Evolutionary conservation across 2,329 filamentous ascomycete genomes (phyloP).

Genomic region (Cytospora mali): DNA sequence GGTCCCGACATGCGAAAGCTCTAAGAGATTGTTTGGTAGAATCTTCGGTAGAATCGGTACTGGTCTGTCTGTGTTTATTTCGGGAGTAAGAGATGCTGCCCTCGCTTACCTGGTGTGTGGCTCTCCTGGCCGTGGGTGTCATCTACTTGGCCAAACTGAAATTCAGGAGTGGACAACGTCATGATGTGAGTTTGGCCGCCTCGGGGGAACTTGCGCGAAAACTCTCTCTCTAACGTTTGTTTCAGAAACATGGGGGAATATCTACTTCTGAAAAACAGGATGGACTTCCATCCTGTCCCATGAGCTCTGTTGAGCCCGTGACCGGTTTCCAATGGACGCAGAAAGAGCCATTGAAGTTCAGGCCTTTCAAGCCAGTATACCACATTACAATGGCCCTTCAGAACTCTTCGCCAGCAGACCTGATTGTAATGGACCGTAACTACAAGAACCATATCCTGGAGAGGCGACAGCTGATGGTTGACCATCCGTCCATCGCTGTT

Average conservation of each 20-base stretch:
- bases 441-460: conserved; percentile 49
- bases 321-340: conserved; percentile 44
- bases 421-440: conserved; percentile 55
- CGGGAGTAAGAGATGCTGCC: neutral
- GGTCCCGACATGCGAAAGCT: neutral
- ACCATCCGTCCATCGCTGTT: conserved; percentile 45
- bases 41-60: too few species aligned
- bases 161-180: too few species aligned
- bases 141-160: neutral
- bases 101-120: neutral
- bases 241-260: neutral
- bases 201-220: too few species aligned
- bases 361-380: conserved; percentile 56
- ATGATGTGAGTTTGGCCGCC: neutral
- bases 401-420: conserved; percentile 47
- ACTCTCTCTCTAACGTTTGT: too few species aligned
- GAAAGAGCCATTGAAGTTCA: conserved; percentile 42
- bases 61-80: neutral
- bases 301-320: conserved; percentile 34
- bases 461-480: conserved; percentile 43
- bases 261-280: neutral
- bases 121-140: neutral
- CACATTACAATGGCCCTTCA: conserved; percentile 58
- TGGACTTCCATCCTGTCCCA: conserved; percentile 7
- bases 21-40: too few species aligned